These are phyloP conservation scores for Kwoniella sp. DNA, from an alignment of 768 basidiomycete genomes.

Conservation along the genomic window DNA sequence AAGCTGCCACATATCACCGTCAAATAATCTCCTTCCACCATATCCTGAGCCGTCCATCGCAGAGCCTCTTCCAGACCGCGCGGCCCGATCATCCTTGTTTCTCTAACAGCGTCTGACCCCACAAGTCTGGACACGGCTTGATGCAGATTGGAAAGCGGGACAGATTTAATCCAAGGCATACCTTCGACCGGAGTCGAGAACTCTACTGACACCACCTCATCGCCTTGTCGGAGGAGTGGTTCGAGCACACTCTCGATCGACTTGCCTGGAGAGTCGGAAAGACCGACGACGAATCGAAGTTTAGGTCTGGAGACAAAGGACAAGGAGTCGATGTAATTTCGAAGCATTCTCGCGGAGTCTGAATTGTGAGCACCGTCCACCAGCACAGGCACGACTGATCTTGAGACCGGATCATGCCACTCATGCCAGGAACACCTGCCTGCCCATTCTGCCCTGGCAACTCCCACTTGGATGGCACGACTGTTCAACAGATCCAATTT, in stretches of 20 bases:
- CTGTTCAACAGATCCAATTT: slow-evolving; percentile 58
- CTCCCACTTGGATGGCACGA: slow-evolving; percentile 63
- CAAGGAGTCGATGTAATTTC: slow-evolving; percentile 64
- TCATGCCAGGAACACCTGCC: slow-evolving; percentile 73
- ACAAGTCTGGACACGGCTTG: slow-evolving; percentile 45
- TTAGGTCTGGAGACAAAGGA: slow-evolving; percentile 51
- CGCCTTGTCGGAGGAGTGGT: slow-evolving; percentile 64
- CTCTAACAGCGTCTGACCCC: slow-evolving; percentile 9
- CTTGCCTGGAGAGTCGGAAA: slow-evolving; percentile 88
- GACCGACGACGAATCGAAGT: slow-evolving; percentile 72
- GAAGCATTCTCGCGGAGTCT: slow-evolving; percentile 70
- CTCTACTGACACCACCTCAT: slow-evolving; percentile 49
- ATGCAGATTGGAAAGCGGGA: slow-evolving; percentile 62
- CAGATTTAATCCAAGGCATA: slow-evolving; percentile 90
- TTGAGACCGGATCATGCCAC: slow-evolving; percentile 3
- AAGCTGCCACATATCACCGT: slow-evolving; percentile 85
- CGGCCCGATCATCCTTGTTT: slow-evolving; percentile 1
- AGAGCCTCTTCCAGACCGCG: slow-evolving; percentile 48
- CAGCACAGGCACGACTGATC: slow-evolving; percentile 61
- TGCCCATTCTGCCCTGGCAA: slow-evolving; percentile 69
- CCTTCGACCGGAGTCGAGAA: slow-evolving; percentile 66
- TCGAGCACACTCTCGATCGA: slow-evolving; percentile 70
- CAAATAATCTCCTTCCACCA: slow-evolving; percentile 52
- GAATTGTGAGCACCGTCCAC: slow-evolving; percentile 94
- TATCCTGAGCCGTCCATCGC: slow-evolving; percentile 61